Conservation (phyloP, 169 alveolate genomes). For the Eimeria falciformis region DNA sequence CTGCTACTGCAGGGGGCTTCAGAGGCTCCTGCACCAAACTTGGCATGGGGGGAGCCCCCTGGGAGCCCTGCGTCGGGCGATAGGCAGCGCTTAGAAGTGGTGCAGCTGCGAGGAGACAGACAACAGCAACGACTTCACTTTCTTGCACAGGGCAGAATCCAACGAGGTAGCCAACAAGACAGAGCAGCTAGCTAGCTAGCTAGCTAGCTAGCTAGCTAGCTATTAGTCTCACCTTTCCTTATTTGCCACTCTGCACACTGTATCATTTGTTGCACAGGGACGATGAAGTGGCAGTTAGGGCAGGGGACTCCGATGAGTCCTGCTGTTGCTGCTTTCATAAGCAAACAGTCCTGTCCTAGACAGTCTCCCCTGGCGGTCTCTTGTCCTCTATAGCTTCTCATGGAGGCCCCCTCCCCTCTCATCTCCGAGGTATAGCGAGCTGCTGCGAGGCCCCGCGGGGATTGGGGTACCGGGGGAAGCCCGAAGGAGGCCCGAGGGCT, state of each 20-base stretch:
- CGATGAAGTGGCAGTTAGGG: slow-evolving; percentile 27
- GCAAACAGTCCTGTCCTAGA: neutral
- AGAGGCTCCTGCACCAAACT: neutral
- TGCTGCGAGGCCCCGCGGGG: neutral
- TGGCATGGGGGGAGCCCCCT: neutral
- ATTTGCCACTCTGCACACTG: slow-evolving; percentile 29
- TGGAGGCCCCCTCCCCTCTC: slow-evolving; percentile 20
- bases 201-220: neutral
- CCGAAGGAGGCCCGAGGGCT: neutral
- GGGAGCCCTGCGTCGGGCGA: slow-evolving; percentile 10
- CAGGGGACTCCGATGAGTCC: slow-evolving; percentile 28
- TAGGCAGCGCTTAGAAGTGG: neutral
- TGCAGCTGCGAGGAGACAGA: neutral
- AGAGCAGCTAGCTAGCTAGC: neutral
- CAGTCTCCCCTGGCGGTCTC: neutral
- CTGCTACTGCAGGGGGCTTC: neutral
- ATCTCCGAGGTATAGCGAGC: neutral
- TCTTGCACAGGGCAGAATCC: neutral
- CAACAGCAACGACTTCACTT: neutral
- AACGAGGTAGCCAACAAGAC: neutral
- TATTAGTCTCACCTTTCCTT: neutral
- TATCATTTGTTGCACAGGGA: slow-evolving; percentile 10
- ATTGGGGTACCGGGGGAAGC: neutral
- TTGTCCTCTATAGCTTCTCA: neutral
- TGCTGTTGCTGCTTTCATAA: slow-evolving; percentile 4